Conservation (phyloP, 345 rosid genomes). For the Excoecaria cochinchinensis region DNA sequence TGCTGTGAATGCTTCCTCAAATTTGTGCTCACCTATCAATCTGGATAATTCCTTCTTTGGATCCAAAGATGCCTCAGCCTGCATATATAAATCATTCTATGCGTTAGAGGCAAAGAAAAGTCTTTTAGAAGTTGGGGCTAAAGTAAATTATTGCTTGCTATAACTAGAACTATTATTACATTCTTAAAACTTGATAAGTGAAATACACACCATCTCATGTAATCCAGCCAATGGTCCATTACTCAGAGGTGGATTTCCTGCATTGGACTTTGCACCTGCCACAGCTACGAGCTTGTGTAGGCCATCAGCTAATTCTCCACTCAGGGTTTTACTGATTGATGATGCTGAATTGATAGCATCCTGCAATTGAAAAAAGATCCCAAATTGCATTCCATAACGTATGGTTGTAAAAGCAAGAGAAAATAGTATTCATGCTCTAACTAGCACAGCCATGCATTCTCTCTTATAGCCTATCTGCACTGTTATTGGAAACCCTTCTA, state of each 20-base stretch:
- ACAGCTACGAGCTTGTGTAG: constrained; percentile 68
- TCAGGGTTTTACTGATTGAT: constrained; percentile 58
- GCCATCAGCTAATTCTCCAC: constrained; percentile 78
- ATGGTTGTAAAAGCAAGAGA: neutral
- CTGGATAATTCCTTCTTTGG: constrained; percentile 74
- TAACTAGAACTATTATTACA: neutral
- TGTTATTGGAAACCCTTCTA: neutral
- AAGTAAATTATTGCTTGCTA: neutral
- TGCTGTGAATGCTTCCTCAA: constrained; percentile 75
- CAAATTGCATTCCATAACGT: neutral
- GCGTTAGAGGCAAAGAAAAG: neutral
- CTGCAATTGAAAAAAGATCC: constrained; percentile 39
- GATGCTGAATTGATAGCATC: constrained; percentile 77
- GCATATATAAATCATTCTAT: constrained; percentile 2
- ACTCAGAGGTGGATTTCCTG: constrained; percentile 49
- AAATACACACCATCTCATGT: constrained; percentile 57
- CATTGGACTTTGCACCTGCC: constrained; percentile 58
- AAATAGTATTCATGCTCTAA: neutral
- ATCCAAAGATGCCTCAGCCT: constrained; percentile 67
- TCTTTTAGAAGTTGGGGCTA: neutral
- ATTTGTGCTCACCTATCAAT: constrained; percentile 64
- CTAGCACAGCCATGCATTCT: neutral
- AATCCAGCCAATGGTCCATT: constrained; percentile 62
- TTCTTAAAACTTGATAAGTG: neutral
- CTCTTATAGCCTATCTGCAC: neutral